phyloP scores from a whole-genome alignment of 148 eudicot genomes.

The Mesembryanthemum crystallinum region DNA sequence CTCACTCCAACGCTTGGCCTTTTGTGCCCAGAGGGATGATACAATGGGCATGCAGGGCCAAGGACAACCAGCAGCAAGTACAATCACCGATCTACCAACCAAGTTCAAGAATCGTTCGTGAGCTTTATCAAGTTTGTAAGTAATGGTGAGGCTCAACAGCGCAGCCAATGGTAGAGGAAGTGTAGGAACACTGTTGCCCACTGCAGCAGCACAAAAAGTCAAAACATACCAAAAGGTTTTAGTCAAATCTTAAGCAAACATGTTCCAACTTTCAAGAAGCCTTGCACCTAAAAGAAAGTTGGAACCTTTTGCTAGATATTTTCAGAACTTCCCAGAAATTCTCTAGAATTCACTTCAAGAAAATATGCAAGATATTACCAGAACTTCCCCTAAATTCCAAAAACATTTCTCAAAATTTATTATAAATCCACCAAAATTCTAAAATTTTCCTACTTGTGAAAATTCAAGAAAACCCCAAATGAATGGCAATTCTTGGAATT shows the following conservation, averaged over 20 bases:
- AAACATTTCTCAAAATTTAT: too few relatives aligned
- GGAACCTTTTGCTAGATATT: too few relatives aligned
- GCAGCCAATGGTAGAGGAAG: conserved; percentile 97
- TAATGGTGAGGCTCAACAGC: conserved; percentile 85
- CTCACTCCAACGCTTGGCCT: conserved; percentile 96
- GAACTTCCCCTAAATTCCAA: too few relatives aligned
- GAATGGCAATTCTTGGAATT: too few relatives aligned
- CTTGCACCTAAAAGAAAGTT: background rate
- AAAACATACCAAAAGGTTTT: background rate
- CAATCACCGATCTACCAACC: conserved; percentile 65
- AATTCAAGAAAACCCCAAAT: too few relatives aligned
- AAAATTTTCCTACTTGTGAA: too few relatives aligned
- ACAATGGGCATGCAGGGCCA: conserved; percentile 99
- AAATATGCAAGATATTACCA: too few relatives aligned
- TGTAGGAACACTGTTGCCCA: conserved; percentile 58
- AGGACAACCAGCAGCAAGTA: conserved; percentile 86
- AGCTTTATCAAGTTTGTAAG: conserved; percentile 82
- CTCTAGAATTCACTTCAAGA: too few relatives aligned
- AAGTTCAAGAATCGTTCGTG: conserved; percentile 70
- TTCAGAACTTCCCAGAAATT: too few relatives aligned
- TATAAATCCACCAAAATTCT: too few relatives aligned
- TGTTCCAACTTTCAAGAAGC: background rate
- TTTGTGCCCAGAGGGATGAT: conserved; percentile 89
- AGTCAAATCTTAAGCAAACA: background rate
- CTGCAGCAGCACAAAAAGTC: conserved; percentile 43